Conservation (phyloP, 2,329 filamentous ascomycete species). For the Aspergillus awamori region DNA sequence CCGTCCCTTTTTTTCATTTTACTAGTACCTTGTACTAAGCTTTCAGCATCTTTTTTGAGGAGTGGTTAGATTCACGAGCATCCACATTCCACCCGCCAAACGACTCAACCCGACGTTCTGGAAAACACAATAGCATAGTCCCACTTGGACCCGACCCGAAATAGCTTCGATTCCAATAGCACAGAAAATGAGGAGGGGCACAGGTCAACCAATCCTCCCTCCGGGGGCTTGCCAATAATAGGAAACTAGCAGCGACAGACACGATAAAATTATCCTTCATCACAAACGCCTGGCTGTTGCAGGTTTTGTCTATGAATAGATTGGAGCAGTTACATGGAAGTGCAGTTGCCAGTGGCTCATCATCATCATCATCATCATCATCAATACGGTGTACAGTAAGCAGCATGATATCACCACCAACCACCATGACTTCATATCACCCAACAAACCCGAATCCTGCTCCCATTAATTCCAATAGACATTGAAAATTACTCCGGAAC, state of each 20-base stretch:
- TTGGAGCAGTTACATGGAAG: too few species aligned
- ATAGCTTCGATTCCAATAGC: slow-evolving; percentile 10
- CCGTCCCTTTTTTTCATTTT: background rate
- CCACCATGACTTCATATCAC: background rate
- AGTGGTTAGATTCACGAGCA: background rate
- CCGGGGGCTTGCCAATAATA: background rate
- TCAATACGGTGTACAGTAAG: too few species aligned
- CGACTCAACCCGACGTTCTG: slow-evolving; percentile 7
- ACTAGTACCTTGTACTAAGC: background rate
- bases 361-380: too few species aligned
- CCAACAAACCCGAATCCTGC: background rate
- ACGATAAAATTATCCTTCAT: background rate
- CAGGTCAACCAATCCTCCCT: background rate
- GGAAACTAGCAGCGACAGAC: background rate
- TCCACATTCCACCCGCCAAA: background rate
- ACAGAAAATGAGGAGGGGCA: background rate
- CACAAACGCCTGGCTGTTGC: background rate
- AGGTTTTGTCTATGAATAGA: background rate
- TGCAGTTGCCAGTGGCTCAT: too few species aligned
- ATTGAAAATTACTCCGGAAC: background rate
- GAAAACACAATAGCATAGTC: background rate
- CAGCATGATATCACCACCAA: too few species aligned
- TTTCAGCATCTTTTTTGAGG: background rate
- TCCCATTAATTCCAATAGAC: background rate
- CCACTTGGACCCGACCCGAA: slow-evolving; percentile 1